Conservation (phyloP, 345 rosid genomes). For the Noccaea bulbosa region DNA sequence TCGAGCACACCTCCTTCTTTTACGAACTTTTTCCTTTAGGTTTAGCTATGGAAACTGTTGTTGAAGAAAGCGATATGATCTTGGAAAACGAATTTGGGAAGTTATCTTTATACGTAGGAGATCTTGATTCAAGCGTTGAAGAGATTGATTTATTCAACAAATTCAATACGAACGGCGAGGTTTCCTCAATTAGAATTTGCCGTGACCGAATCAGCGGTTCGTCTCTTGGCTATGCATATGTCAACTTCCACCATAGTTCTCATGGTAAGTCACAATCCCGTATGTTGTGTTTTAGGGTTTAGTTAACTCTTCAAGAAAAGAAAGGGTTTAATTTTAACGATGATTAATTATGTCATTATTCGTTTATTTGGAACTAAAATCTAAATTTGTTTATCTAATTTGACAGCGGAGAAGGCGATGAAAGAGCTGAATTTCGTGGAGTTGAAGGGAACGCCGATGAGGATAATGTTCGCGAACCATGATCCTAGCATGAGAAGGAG, state of each 20-base stretch:
- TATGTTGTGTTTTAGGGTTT: background rate
- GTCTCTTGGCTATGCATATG: constrained; percentile 64
- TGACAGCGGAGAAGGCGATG: constrained; percentile 50
- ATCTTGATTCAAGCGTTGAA: constrained; percentile 54
- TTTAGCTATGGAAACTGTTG: background rate
- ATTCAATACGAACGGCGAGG: constrained; percentile 50
- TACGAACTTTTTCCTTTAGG: background rate
- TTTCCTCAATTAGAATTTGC: constrained; percentile 54
- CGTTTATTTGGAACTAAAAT: no score
- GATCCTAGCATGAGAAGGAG: constrained; percentile 54
- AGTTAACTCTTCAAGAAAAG: no score
- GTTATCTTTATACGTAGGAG: constrained; percentile 54
- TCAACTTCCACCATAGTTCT: constrained; percentile 50
- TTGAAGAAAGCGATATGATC: background rate
- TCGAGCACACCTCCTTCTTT: background rate
- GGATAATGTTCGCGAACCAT: constrained; percentile 63
- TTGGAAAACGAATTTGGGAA: background rate
- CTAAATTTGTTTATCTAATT: no score
- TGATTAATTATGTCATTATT: no score
- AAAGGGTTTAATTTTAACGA: no score
- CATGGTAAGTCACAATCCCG: constrained; percentile 42
- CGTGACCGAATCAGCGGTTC: constrained; percentile 44
- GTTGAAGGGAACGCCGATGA: constrained; percentile 60
- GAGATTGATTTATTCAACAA: constrained; percentile 51
- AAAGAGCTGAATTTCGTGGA: constrained; percentile 46